phyloP scores from a whole-genome alignment of 768 basidiomycete genomes.

The Infundibulicybe gibba region DNA sequence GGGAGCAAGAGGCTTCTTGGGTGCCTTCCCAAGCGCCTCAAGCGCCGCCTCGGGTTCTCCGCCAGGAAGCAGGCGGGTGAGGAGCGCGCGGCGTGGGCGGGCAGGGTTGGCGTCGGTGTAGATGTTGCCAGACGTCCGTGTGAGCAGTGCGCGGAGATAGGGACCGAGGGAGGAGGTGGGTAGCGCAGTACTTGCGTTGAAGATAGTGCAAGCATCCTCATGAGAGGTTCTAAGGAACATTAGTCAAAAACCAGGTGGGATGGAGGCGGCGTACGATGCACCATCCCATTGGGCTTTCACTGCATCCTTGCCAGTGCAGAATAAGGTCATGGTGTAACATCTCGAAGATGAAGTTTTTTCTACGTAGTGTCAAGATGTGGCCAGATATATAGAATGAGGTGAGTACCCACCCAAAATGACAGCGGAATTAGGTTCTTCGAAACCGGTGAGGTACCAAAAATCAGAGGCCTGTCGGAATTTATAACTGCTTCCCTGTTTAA shows the following conservation, averaged over 20 bases:
- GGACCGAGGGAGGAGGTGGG: slow-evolving; percentile 52
- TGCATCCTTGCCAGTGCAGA: slow-evolving; percentile 70
- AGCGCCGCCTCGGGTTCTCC: not conserved
- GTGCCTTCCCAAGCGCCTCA: slow-evolving; percentile 40
- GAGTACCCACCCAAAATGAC: slow-evolving; percentile 65
- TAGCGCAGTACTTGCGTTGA: slow-evolving; percentile 74
- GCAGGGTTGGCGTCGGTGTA: slow-evolving; percentile 33
- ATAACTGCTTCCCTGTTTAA: slow-evolving; percentile 52
- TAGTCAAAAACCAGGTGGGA: not conserved
- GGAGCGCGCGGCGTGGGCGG: slow-evolving; percentile 19
- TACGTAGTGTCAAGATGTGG: slow-evolving; percentile 19
- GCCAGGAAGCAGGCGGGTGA: too few species aligned
- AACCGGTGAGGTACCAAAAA: slow-evolving; percentile 96
- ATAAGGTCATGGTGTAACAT: slow-evolving; percentile 87
- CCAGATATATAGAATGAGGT: not conserved
- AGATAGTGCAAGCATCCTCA: slow-evolving; percentile 59
- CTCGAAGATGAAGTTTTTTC: slow-evolving; percentile 68
- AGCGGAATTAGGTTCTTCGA: slow-evolving; percentile 90
- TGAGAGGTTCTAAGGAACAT: slow-evolving; percentile 50
- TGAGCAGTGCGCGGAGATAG: slow-evolving; percentile 53
- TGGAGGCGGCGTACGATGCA: slow-evolving; percentile 41
- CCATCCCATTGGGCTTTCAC: slow-evolving; percentile 93
- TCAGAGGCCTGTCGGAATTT: slow-evolving; percentile 91
- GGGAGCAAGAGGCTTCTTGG: slow-evolving; percentile 45
- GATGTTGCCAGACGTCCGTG: slow-evolving; percentile 40